These are phyloP conservation scores for Trichoderma sp. DNA, from an alignment of 2,329 filamentous ascomycete genomes.

Conservation along the genomic window DNA sequence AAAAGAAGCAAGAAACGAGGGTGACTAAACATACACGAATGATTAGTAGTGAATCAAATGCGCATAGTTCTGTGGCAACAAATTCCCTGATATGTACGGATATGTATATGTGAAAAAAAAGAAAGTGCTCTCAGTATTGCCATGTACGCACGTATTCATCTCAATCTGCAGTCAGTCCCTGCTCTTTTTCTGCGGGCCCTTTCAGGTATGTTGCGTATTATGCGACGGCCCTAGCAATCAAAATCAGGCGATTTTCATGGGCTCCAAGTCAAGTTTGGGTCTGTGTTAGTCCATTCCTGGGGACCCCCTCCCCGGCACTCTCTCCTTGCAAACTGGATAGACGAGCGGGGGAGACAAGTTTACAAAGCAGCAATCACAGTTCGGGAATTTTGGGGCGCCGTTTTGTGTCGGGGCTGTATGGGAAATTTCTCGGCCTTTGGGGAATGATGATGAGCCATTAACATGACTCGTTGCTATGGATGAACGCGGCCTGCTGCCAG, in stretches of 20 bases:
- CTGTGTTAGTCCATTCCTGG: slow-evolving; percentile 3
- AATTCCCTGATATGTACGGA: not conserved
- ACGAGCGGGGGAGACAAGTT: not conserved
- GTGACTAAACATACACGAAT: not conserved
- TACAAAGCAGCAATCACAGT: not conserved
- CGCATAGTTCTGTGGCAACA: not conserved
- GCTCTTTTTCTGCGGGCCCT: not conserved
- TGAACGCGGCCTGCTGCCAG: not conserved
- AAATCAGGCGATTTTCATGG: slow-evolving; percentile 17
- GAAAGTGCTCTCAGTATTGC: not conserved
- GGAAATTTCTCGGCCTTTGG: not conserved
- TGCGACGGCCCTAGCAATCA: slow-evolving; percentile 2
- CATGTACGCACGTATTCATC: not conserved
- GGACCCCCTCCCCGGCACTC: not conserved
- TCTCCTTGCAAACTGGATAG: not conserved
- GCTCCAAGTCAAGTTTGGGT: slow-evolving; percentile 2
- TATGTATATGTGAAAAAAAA: not conserved
- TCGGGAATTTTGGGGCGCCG: not conserved
- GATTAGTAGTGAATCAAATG: not conserved
- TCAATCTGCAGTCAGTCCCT: not conserved
- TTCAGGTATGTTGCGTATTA: not conserved
- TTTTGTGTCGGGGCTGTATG: not conserved
- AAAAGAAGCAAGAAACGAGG: not conserved
- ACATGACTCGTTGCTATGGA: not conserved
- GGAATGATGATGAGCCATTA: not conserved